These are phyloP conservation scores for Tolypocladium cylindrosporum DNA, from an alignment of 2,329 filamentous ascomycete species.

Conservation along the genomic window DNA sequence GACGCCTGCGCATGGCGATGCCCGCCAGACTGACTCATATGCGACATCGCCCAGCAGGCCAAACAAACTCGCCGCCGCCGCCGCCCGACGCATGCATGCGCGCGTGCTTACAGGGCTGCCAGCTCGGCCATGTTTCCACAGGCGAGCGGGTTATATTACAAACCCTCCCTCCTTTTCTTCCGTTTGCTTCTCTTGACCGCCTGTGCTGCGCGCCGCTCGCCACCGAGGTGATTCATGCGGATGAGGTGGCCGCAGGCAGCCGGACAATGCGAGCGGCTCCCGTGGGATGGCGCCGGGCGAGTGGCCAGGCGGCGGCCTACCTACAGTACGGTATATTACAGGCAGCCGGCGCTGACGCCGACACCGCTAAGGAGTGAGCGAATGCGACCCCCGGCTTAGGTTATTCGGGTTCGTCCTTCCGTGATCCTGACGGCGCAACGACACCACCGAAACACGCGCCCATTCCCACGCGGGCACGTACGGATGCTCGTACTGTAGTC, in stretches of 20 bases:
- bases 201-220: background rate
- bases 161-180: background rate
- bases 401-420: background rate
- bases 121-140: background rate
- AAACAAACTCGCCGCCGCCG: background rate
- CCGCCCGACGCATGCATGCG: background rate
- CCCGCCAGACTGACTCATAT: background rate
- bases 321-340: background rate
- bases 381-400: background rate
- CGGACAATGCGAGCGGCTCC: background rate
- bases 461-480: background rate
- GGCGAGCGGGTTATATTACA: background rate
- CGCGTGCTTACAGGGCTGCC: background rate
- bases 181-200: background rate
- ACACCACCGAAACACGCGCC: background rate
- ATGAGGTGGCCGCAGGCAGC: background rate
- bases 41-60: background rate
- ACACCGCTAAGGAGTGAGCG: background rate
- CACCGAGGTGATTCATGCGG: background rate
- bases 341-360: background rate
- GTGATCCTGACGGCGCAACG: background rate
- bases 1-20: background rate
- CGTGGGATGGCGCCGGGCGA: background rate
- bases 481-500: too few relatives aligned
- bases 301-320: background rate